Evolutionary conservation across 1,139 yeast genomes (phyloP).

Genomic region (Pichia sp.): DNA sequence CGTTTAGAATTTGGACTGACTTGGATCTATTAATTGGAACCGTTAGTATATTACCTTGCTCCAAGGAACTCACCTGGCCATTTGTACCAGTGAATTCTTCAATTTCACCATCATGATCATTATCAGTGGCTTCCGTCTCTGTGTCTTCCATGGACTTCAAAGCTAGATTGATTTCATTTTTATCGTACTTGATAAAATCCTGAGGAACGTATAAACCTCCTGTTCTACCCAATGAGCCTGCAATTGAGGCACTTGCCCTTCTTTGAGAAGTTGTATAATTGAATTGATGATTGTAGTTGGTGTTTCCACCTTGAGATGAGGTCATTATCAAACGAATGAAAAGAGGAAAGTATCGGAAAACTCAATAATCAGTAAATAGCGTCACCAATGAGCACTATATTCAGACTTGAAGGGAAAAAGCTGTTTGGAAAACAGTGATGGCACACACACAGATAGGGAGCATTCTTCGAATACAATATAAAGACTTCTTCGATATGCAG

Average conservation of each 20-base stretch:
- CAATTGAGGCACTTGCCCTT: conserved; percentile 41
- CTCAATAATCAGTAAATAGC: too few relatives aligned
- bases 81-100: neutral
- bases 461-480: too few relatives aligned
- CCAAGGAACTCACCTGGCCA: neutral
- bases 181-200: conserved; percentile 31
- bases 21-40: conserved; percentile 1
- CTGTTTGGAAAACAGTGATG: too few relatives aligned
- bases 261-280: conserved; percentile 40
- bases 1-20: conserved; percentile 13
- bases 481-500: too few relatives aligned
- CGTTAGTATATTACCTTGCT: too few relatives aligned
- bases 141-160: conserved; percentile 12
- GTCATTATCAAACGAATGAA: too few relatives aligned
- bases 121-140: conserved; percentile 5
- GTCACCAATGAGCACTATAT: too few relatives aligned
- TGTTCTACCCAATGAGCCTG: conserved; percentile 46
- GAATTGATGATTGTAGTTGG: conserved; percentile 24
- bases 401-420: too few relatives aligned
- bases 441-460: too few relatives aligned
- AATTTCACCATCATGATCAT: conserved; percentile 1
- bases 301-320: too few relatives aligned
- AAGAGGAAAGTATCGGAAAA: too few relatives aligned
- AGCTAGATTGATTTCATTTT: conserved; percentile 12
- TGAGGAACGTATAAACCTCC: conserved; percentile 41